Conservation (phyloP, 306 rosid genomes). For the Echinosophora koreensis region DNA sequence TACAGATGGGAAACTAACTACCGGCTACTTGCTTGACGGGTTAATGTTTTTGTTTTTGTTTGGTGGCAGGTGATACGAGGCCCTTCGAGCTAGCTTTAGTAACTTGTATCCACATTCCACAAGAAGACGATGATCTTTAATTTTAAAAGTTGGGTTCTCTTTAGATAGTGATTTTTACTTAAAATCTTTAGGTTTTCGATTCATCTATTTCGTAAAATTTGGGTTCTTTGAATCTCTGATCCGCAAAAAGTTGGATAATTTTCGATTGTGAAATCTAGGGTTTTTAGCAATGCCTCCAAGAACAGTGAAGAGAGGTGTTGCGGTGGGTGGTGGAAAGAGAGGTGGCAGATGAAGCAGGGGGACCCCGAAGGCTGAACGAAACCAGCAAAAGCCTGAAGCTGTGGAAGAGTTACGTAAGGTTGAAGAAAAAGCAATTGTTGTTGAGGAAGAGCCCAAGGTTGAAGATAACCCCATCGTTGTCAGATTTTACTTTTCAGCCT, state of each 20-base stretch:
- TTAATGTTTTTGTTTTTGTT: too few species aligned
- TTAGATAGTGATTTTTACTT: background rate
- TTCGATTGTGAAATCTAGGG: conserved; percentile 29
- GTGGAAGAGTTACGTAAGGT: conserved; percentile 49
- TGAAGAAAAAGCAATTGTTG: conserved; percentile 56
- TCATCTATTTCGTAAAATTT: background rate
- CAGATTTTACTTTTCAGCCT: too few species aligned
- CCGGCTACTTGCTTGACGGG: too few species aligned
- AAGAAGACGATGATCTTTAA: too few species aligned
- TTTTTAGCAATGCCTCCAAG: conserved; percentile 81
- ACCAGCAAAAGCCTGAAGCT: conserved; percentile 55
- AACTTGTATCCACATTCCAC: too few species aligned
- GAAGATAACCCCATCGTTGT: conserved; percentile 51
- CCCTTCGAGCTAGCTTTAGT: too few species aligned
- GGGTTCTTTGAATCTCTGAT: conserved; percentile 25
- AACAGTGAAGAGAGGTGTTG: conserved; percentile 83
- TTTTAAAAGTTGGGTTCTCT: too few species aligned
- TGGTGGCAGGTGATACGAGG: too few species aligned
- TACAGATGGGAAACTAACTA: too few species aligned
- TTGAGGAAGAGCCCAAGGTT: conserved; percentile 54
- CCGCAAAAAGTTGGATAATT: background rate
- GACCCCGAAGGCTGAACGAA: conserved; percentile 61
- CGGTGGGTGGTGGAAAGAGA: conserved; percentile 68
- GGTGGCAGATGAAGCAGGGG: conserved; percentile 67
- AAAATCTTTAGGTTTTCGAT: background rate